Conservation (phyloP, 306 rosid species). For the Cicer chorassanicum region DNA sequence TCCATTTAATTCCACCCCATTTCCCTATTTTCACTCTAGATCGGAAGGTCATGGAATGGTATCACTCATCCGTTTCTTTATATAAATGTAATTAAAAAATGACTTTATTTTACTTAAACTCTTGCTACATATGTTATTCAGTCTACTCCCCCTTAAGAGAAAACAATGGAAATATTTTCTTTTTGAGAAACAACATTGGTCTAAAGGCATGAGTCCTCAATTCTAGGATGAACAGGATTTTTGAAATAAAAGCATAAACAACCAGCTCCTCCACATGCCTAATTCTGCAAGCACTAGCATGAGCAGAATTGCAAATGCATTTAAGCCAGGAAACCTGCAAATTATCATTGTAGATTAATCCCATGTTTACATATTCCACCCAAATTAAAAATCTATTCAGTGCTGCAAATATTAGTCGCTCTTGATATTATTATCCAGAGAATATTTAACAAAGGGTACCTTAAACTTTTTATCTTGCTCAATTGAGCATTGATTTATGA, state of each 20-base stretch:
- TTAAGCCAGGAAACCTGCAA: background rate
- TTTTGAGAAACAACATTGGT: too few species aligned
- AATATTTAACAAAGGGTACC: constrained; percentile 38
- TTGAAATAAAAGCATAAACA: too few species aligned
- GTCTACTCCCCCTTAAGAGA: too few species aligned
- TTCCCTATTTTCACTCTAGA: background rate
- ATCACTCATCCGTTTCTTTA: background rate
- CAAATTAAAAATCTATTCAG: background rate
- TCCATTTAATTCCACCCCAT: constrained; percentile 11
- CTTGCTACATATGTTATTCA: too few species aligned
- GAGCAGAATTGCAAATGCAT: background rate
- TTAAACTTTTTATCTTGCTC: constrained; percentile 52
- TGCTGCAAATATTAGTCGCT: background rate
- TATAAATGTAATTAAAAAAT: background rate
- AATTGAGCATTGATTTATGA: constrained; percentile 40
- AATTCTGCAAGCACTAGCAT: background rate
- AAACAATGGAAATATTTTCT: too few species aligned
- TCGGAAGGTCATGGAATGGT: background rate
- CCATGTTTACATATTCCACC: background rate
- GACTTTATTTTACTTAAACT: background rate
- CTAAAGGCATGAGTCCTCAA: too few species aligned
- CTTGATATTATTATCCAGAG: background rate
- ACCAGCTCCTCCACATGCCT: too few species aligned
- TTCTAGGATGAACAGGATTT: too few species aligned
- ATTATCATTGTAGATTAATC: background rate